Conservation (phyloP, 345 rosid genomes). For the Mallotus nudiflorus region DNA sequence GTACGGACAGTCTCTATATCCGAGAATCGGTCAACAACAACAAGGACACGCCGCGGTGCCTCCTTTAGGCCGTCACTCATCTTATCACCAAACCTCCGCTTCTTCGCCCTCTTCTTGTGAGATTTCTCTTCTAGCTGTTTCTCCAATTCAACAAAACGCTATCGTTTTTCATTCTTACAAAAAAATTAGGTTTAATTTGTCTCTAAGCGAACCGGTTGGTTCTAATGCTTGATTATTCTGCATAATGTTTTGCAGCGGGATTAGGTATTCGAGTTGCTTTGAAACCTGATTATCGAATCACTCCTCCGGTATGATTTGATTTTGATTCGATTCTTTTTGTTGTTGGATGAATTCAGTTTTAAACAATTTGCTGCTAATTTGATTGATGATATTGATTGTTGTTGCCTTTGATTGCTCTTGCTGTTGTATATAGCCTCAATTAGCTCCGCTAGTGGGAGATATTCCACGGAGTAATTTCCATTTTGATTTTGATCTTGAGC, state of each 20-base stretch:
- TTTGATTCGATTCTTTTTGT: background rate
- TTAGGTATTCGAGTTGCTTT: constrained; percentile 67
- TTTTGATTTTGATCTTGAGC: constrained; percentile 73
- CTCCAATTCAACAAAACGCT: background rate
- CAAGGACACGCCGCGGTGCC: constrained; percentile 40
- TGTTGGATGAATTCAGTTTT: background rate
- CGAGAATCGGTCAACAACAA: constrained; percentile 66
- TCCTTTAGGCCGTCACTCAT: constrained; percentile 46
- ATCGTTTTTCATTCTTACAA: background rate
- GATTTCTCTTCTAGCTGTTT: constrained; percentile 2
- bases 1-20: constrained; percentile 63
- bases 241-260: constrained; percentile 53
- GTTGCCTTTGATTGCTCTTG: constrained; percentile 2
- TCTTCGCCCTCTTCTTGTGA: constrained; percentile 50
- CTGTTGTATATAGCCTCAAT: constrained; percentile 62
- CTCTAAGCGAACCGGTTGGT: background rate
- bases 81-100: constrained; percentile 40
- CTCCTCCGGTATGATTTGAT: constrained; percentile 63
- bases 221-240: background rate
- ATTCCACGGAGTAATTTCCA: constrained; percentile 76
- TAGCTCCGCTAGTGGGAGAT: constrained; percentile 57
- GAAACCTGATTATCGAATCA: constrained; percentile 79
- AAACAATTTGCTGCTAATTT: background rate
- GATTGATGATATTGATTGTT: background rate
- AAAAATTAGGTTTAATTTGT: too few relatives aligned